Conservation (phyloP, 306 rosid genomes). For the Sicyos baderoa region DNA sequence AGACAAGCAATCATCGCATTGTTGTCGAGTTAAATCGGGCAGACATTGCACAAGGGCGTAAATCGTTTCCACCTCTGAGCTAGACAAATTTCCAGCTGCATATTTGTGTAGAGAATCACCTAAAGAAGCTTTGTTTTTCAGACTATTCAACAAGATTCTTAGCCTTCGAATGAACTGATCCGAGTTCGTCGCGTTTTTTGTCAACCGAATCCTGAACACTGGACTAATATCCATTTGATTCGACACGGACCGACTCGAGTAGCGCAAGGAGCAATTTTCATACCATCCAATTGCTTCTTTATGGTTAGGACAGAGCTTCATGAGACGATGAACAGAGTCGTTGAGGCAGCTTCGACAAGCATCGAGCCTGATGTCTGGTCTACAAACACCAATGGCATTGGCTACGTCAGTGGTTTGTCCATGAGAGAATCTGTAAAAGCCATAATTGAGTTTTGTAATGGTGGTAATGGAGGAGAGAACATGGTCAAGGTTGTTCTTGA, state of each 20-base stretch:
- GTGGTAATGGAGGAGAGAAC: conserved; percentile 14
- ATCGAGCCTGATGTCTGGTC: conserved; percentile 33
- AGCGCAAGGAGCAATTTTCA: conserved; percentile 34
- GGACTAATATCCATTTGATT: conserved; percentile 19
- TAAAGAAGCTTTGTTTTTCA: conserved; percentile 7
- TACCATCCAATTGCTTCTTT: conserved; percentile 39
- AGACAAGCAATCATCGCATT: conserved; percentile 2
- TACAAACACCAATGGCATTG: conserved; percentile 34
- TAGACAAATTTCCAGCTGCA: not conserved
- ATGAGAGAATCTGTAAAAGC: conserved; percentile 18
- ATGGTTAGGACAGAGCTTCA: conserved; percentile 29
- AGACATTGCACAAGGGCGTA: conserved; percentile 10
- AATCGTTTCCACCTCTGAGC: not conserved
- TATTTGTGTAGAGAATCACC: not conserved
- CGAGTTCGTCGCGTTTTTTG: conserved; percentile 9
- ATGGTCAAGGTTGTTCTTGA: conserved; percentile 13
- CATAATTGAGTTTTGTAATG: not conserved
- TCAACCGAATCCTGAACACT: rapidly evolving
- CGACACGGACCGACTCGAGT: conserved; percentile 30
- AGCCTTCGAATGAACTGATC: conserved; percentile 1
- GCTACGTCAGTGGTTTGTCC: not conserved
- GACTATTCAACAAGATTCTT: conserved; percentile 1
- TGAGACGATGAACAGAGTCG: conserved; percentile 24
- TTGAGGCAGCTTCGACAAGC: conserved; percentile 35
- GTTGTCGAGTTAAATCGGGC: conserved; percentile 7